A percentile compares a stretch with the other conserved stretches of the same genome.
These are phyloP conservation scores for Paulownia fortunei DNA, from an alignment of 257 asterid genomes.

Conservation along the genomic window DNA sequence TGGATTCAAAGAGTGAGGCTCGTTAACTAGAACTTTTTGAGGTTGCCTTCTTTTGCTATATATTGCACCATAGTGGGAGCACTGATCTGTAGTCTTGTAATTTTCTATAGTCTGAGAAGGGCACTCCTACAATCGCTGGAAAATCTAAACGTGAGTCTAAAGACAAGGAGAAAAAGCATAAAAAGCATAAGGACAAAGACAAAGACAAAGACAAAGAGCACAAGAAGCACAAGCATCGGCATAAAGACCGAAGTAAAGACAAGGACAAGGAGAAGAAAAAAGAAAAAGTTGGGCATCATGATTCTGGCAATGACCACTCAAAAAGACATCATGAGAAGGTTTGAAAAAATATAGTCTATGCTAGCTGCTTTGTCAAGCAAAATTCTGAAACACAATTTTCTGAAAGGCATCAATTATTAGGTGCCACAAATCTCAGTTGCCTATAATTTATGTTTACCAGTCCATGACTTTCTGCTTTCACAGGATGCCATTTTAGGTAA, in stretches of 20 bases:
- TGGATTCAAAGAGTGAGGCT: neutral
- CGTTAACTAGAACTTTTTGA: neutral
- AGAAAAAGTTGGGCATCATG: constrained; percentile 79
- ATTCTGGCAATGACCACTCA: constrained; percentile 83
- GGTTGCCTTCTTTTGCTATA: neutral
- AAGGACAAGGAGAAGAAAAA: constrained; percentile 96
- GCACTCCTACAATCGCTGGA: constrained; percentile 61
- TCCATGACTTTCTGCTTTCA: neutral
- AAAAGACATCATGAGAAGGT: constrained; percentile 91
- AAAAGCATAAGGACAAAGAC: constrained; percentile 61
- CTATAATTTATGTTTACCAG: constrained; percentile 1
- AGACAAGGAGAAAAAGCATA: constrained; percentile 93
- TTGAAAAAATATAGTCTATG: constrained; percentile 21
- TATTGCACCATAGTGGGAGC: neutral
- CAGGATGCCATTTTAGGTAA: constrained; percentile 16
- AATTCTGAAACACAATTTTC: neutral
- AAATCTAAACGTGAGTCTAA: constrained; percentile 74
- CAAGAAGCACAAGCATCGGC: constrained; percentile 94
- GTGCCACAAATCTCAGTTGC: neutral
- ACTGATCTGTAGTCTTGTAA: constrained; percentile 31
- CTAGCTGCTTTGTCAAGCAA: constrained; percentile 25
- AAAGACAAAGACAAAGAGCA: constrained; percentile 57
- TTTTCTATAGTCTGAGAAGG: constrained; percentile 66
- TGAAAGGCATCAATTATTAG: neutral
- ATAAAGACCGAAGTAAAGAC: constrained; percentile 93